Base-by-base conservation (phyloP, 78 protist species). In the Monosiga brevicollis region DNA sequence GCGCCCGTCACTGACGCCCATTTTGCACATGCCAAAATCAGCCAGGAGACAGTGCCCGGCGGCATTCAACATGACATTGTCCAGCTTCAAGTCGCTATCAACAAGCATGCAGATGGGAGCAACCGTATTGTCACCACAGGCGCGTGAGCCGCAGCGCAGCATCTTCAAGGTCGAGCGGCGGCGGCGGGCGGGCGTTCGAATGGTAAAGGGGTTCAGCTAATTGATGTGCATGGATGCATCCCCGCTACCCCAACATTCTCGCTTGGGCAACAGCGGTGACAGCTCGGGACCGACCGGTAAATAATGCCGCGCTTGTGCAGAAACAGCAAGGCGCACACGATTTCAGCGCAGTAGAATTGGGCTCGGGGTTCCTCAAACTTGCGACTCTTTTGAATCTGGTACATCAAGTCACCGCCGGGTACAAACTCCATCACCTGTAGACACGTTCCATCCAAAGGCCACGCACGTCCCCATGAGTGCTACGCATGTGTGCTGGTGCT, bases 81-180 rank as follows among this genome's bases (percentile, higher is more conserved):
- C 97, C 0, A 93, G 93, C 82, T 95, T 95, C 40, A 95, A 83
- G 70, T 95, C 98, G 55, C 98, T 71, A 37, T 41, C 43, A 1
- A 62, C 10, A 20, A 37, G 23, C n/a, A 1, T n/a, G 2, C 41
- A 1, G 3, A 25, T 2, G 25, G 38, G 25, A 25, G 1, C 10
- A 22, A 2, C 39, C 23, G n/a, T 1, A 0, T 2, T 10, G 1
- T 10, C 76, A 0, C n/a, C 76, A 35, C 29, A 1, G 10, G 76
- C 38, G 76, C 41, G 43, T 2, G 78, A 29, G 6, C 20, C 74
- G 74, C 20, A 2, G 29, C 9, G n/a, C 11, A 11, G 29, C 22
- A 71, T 15, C 3, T 11, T 2, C n/a, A 71, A n/a, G 29, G 29
- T 11, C 22, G 34, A 55, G 22, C 71, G 15, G 76, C n/a, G 76